Conservation (phyloP, 2,329 filamentous ascomycete genomes). For the Diaporthe citrichinensis region DNA sequence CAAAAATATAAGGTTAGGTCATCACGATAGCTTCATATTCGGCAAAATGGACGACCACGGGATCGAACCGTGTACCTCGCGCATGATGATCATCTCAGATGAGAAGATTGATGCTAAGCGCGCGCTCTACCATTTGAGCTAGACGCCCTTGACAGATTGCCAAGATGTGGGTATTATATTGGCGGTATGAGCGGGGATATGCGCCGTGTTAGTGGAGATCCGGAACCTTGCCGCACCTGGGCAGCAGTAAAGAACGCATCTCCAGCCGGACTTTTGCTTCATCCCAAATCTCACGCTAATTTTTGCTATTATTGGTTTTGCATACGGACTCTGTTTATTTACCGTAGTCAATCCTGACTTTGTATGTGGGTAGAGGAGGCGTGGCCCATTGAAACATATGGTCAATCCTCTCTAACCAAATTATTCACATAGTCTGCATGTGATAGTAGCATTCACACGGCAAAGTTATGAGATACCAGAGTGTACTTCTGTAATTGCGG, state of each 20-base stretch:
- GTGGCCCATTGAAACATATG: too few relatives aligned
- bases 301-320: too few relatives aligned
- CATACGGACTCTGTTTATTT: too few relatives aligned
- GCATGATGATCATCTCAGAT: not conserved
- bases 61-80: slow-evolving; percentile 28
- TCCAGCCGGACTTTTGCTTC: too few relatives aligned
- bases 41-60: slow-evolving; percentile 28
- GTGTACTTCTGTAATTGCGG: not conserved
- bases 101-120: slow-evolving; percentile 8
- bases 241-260: too few relatives aligned
- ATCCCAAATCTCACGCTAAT: too few relatives aligned
- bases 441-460: not conserved
- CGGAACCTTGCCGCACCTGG: too few relatives aligned
- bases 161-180: not conserved
- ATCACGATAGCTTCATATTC: not conserved
- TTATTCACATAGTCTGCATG: not conserved
- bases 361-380: too few relatives aligned
- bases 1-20: not conserved
- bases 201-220: not conserved
- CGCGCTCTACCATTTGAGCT: slow-evolving; percentile 33
- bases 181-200: too few relatives aligned
- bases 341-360: too few relatives aligned
- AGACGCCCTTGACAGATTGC: not conserved
- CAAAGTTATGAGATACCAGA: not conserved
- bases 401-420: too few relatives aligned